Base-by-base conservation (phyloP, 129 eudicot genomes). In the Tagetes erecta region DNA sequence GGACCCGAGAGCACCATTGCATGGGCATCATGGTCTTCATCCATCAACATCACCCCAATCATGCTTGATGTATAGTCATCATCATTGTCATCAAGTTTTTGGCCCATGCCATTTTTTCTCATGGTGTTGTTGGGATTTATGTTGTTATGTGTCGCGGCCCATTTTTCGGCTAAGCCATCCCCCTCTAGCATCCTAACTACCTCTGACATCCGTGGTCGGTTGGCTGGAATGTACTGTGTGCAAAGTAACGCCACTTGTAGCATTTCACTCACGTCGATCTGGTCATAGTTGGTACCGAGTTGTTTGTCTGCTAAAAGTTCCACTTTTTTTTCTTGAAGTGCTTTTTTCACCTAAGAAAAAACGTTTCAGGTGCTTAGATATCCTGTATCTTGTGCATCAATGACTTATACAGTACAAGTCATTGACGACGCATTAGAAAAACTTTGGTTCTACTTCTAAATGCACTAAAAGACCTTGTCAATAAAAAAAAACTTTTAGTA, bases 1-100 rank as follows among this genome's bases (percentile, higher is more conserved):
- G 96, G 98, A 75, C 98, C 98, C 64, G 98, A 92, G 62, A 92
- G 95, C 76, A 86, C 97, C 89, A 90, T 93, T 73, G 95, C 96
- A 84, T 86, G 85, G 27, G 91, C 80, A 81, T 90, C 97, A 79
- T 86, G 81, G 80, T 91, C 94, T 70, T 87, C 84, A 82, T 86
- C 91, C 86, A 86, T 85, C 74, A 78, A 74, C 86, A 85, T 87
- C 93, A 86, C 87, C 47, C 87, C 97, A 69, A 87, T 86, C 86
- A 88, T 82, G 84, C 89, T 86, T 64, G 87, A 88, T 72, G 83
- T 79, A 65, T 75, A 74, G 82, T 86, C 96, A 78, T 83, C 83
- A 80, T 87, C 95, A 74, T 83, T 73, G 79, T 83, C 92, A 71
- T 81, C 89, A 71, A 63, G 59, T 53, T 78, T 79, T 59, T 55